phyloP scores from a whole-genome alignment of 768 basidiomycete species.

The Boletus rubescentipes region DNA sequence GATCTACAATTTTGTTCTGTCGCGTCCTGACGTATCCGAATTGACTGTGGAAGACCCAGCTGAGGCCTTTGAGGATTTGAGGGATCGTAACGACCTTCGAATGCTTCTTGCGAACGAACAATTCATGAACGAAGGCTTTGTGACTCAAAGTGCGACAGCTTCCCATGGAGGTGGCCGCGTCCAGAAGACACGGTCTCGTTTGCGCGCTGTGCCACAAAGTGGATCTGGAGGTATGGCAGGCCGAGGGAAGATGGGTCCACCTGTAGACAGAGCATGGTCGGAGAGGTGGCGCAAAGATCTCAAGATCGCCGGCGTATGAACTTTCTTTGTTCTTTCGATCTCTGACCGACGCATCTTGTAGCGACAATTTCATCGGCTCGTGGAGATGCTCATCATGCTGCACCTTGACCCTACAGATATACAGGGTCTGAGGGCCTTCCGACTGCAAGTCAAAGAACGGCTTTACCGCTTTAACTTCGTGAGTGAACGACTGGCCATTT shows the following conservation, averaged over 20 bases:
- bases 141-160: conserved; percentile 31
- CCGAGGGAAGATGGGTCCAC: conserved; percentile 73
- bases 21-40: conserved; percentile 74
- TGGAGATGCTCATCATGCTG: conserved; percentile 86
- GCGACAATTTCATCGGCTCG: conserved; percentile 91
- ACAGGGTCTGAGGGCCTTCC: conserved; percentile 59
- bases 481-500: conserved; percentile 29
- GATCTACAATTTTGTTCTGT: conserved; percentile 74
- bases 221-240: conserved; percentile 18
- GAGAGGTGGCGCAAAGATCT: conserved; percentile 79
- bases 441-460: conserved; percentile 92
- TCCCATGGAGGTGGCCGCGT: conserved; percentile 51
- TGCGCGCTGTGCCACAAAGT: conserved; percentile 27
- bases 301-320: conserved; percentile 83
- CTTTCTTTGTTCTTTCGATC: not conserved
- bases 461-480: conserved; percentile 95
- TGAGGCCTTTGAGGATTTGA: conserved; percentile 94
- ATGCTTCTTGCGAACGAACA: conserved; percentile 64
- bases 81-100: conserved; percentile 87
- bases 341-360: conserved; percentile 30
- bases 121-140: conserved; percentile 75
- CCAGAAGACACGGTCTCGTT: conserved; percentile 40
- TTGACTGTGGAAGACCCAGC: conserved; percentile 97
- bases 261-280: conserved; percentile 71
- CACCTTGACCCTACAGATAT: conserved; percentile 64